Evolutionary conservation across 306 rosid genomes (phyloP), one percentile per base, ranked within the genome.

Genomic region (Cicer arietinum): DNA sequence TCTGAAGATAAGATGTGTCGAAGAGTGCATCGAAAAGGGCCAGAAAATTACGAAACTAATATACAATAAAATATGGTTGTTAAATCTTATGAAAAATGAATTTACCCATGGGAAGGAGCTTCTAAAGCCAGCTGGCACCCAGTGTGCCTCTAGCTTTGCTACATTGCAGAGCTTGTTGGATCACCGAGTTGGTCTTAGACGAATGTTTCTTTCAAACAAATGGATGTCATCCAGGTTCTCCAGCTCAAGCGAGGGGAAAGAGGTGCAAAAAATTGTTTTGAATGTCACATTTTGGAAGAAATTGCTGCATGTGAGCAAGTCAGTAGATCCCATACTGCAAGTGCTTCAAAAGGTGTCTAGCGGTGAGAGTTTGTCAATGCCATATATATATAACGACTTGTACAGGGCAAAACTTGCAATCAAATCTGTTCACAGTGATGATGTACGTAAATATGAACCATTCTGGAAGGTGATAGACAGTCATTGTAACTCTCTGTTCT

Each of bases 21-120:
- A 86, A 74, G 98, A 94, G 83, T 90, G 96, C 89, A 83, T 91
- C 79, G 97, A 89, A 77, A 94, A 84, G 76, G 92, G 98, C 58
- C 89, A 89, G 81, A 88, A 81, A 79, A 81, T 91, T 67, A 88
- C 97, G 7, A 89, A 86, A 82, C 84, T 91, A 71, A 89, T 94
- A 81, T 94, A 91, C 89, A 91, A 89, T 77, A 88, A 87, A 71
- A 79, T 67, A 64, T 94, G 97, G 98, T 74, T 94, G 88, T 82
- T 91, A 84, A 90, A 89, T 84, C 87, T 90, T 52, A 81, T 94
- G 97, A 90, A 88, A 88, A 87, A 73, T 73, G 95, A 89, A 40
- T 90, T 86, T 83, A 94, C 94, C 13, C 82, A 82, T 73, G 96
- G 97, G 41, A 81, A 86, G 74, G 98, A 94, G 76, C 91, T 94